Evolutionary conservation across 2,329 filamentous ascomycete genomes (phyloP).

Genomic region (Alternaria infectoria): DNA sequence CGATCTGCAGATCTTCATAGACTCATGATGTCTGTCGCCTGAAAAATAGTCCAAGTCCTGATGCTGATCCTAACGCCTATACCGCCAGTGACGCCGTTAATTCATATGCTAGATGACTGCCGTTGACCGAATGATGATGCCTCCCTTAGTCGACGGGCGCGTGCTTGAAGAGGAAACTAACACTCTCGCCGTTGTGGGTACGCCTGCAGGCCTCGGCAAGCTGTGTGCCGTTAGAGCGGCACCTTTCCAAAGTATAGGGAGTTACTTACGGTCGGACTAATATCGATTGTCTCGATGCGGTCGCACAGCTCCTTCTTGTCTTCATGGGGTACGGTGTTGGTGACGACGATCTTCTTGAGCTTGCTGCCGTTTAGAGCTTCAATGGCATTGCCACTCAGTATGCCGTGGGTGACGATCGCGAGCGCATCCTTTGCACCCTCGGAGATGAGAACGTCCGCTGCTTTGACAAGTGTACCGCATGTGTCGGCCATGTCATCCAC

Average conservation of each 20-base stretch:
- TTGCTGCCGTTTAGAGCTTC: conserved; percentile 81
- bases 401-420: conserved; percentile 94
- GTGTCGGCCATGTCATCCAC: conserved; percentile 99
- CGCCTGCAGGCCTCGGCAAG: conserved; percentile 73
- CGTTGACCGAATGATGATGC: conserved; percentile 7
- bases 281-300: conserved; percentile 88
- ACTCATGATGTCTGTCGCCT: conserved; percentile 3
- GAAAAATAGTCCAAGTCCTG: conserved; percentile 3
- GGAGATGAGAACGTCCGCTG: conserved; percentile 80
- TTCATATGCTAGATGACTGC: conserved; percentile 12
- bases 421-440: conserved; percentile 87
- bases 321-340: conserved; percentile 83
- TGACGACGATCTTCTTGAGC: conserved; percentile 81
- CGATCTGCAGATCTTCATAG: conserved; percentile 13
- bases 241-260: neutral
- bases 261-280: conserved; percentile 72
- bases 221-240: conserved; percentile 35
- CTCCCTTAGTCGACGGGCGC: conserved; percentile 57
- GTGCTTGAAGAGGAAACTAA: conserved; percentile 74
- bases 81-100: conserved; percentile 23
- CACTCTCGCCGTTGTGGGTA: conserved; percentile 74
- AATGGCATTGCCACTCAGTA: conserved; percentile 86
- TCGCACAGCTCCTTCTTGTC: conserved; percentile 81
- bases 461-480: conserved; percentile 86
- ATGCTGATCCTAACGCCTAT: conserved; percentile 12